Evolutionary conservation across 164 flowering plant species (phyloP), one percentile per base, ranked within the genome.

Genomic region (Brasenia schreberi): DNA sequence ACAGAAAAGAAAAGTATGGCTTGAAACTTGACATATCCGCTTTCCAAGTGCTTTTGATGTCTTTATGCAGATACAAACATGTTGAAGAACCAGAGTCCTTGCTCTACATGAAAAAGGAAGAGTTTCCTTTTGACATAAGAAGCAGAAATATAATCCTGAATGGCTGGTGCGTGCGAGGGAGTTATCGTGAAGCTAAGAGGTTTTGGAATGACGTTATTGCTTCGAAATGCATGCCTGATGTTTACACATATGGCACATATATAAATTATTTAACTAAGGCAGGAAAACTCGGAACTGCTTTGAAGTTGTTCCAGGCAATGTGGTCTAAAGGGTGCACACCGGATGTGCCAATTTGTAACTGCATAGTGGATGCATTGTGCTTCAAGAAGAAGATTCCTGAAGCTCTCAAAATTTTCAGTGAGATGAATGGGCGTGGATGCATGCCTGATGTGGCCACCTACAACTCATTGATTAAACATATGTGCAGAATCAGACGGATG

Each of bases 381-480:
- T 94, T 89, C 81, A 91, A 94, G 86, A 94, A 91, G 77, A 82
- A 83, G 76, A 79, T 94, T 23, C 93, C 92, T 0, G 83, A 88
- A 70, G 97, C 97, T 49, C 78, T 89, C 68, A 81, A 75, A 7
- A 77, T 94, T 18, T 80, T 91, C 43, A 23, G 66, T 60, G 89
- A 81, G 59, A 91, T 91, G 99, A 83, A 80, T 19, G 88, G 82
- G 45, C 70, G 71, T 66, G 87, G 81, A 39, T 86, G 89, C 64
- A 64, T 59, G 9, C 90, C 90, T 0, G 78, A 91, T 73, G 84
- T 70, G 39, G 90, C 73, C 0, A 89, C 99, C 2, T 94, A 91
- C 74, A 91, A 91, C 73, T 75, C 96, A 6, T 83, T 94, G 5
- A 84, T 94, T 66, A 91, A 94, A 77, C 84, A 91, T 70, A 66